Evolutionary conservation across 176 grass and related monocot genomes (phyloP), one percentile per base, ranked within the genome.

Genomic region (Coix lacrymajobi): DNA sequence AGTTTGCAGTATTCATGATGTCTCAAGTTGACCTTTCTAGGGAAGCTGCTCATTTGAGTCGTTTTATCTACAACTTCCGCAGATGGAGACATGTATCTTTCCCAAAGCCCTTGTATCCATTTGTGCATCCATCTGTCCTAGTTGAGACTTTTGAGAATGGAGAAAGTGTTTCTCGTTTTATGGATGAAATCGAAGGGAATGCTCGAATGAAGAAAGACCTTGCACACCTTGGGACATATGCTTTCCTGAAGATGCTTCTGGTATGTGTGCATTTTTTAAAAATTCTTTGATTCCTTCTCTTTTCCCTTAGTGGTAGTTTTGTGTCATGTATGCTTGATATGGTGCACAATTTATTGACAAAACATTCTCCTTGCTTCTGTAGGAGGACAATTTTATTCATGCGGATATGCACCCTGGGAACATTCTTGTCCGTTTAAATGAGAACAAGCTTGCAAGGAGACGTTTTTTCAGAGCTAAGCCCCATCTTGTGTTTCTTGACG

Each of bases 301-400:
- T 72, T 49, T 17, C 20, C 12, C 8, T 20, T 77, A 12, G 34
- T 85, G 10, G 10, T 36, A 10, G 25, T 85, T 81, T 71, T 63
- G 33, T 80, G 41, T 65, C n/a, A 22, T 31, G n/a, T 71, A 24
- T 33, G 14, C 20, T 51, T 34, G 37, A 15, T 79, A 79, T 62
- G 49, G 11, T 60, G n/a, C n/a, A 26, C 24, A 32, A 19, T 79
- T 38, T 40, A 77, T 66, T 32, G 40, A 45, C 71, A 78, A 49
- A 51, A 24, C 26, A 20, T 44, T 41, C n/a, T 65, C 31, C 69
- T 43, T 28, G 5, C 33, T 87, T 73, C 54, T 87, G 30, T 81
- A 98, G 96, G 96, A 91, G 84, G 96, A 95, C 73, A 98, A 98
- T 85, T 98, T 98, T 85, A 90, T 98, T 88, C 96, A 98, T 81